Base-by-base conservation (phyloP, 129 eudicot species). In the Heracleum sosnowskyi region DNA sequence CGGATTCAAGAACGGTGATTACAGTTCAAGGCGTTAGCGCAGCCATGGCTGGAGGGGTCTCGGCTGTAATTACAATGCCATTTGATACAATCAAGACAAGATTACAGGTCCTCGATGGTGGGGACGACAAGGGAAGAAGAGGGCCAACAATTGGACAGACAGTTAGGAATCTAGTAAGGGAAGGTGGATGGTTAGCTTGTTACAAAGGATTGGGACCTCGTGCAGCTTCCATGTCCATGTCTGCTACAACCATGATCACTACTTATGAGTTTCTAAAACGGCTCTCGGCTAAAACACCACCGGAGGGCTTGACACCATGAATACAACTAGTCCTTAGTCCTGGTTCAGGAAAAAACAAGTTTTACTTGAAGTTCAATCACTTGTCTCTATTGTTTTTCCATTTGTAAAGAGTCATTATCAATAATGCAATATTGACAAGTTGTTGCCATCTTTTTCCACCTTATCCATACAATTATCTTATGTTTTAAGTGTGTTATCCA, bases 231-330 rank as follows among this genome's bases (percentile, higher is more conserved):
- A 91, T 91, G 97, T 91, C 97, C 26, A 83, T 91, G 89, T 91
- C 97, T 20, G 97, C 97, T 37, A 89, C 97, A 35, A 87, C 95
- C 57, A 89, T 91, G 97, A 91, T 91, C 83, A 91, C 97, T 37
- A 91, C 97, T 17, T 91, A 91, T 40, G 97, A 91, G 90, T 85
- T 91, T 62, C 86, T 91, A 34, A 91, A 91, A 81, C 82, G 97
- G 26, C 76, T 91, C 4, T 91, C 97, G 3, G 85, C 97, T 16
- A 91, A 91, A 85, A 91, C 81, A 83, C 91, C 80, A 81, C 91
- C 80, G 79, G 97, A 87, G 75, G 83, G 73, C 73, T 80, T 85
- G 78, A 69, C 80, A 72, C 40, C 78, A 36, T 89, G 86, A 81
- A 82, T 16, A 31, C 51, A 16, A 75, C 8, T 72, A 71, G 81